Percentiles rank a stretch among this genome's conserved stretches.
Conservation (phyloP, 1,139 yeast genomes). For the Taphrina confusa region DNA sequence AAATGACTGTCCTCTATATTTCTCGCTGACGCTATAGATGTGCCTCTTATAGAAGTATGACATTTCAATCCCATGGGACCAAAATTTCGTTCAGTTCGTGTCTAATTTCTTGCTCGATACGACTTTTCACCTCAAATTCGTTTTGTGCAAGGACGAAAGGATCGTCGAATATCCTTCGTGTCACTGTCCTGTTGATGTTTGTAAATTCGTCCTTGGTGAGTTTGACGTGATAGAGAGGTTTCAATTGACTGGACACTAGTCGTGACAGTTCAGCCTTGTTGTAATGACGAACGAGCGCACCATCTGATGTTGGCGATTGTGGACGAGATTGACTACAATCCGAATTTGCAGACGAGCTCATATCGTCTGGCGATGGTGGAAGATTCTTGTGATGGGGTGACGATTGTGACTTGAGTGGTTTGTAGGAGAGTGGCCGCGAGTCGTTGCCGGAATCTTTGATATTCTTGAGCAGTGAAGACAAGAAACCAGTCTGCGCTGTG, state of each 20-base stretch:
- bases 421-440: neutral
- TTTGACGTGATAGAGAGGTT: slow-evolving; percentile 17
- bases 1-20: too few species aligned
- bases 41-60: too few species aligned
- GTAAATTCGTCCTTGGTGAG: slow-evolving; percentile 27
- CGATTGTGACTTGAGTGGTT: neutral
- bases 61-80: neutral
- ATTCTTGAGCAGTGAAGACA: slow-evolving; percentile 3
- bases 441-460: slow-evolving; percentile 9
- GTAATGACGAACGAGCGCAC: neutral
- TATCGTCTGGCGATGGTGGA: neutral
- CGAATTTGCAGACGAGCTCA: neutral
- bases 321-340: neutral
- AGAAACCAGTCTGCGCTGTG: neutral
- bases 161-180: slow-evolving; percentile 20
- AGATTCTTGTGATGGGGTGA: neutral
- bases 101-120: slow-evolving; percentile 11
- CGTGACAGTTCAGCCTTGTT: slow-evolving; percentile 4
- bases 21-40: too few species aligned
- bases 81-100: slow-evolving; percentile 4
- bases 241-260: slow-evolving; percentile 12
- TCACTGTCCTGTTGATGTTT: slow-evolving; percentile 20
- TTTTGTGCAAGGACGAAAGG: neutral
- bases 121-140: neutral
- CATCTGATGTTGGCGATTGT: neutral